These are phyloP conservation scores for Cryptococcus amylolentus DNA, from an alignment of 1,284 basidiomycete species.

Conservation along the genomic window DNA sequence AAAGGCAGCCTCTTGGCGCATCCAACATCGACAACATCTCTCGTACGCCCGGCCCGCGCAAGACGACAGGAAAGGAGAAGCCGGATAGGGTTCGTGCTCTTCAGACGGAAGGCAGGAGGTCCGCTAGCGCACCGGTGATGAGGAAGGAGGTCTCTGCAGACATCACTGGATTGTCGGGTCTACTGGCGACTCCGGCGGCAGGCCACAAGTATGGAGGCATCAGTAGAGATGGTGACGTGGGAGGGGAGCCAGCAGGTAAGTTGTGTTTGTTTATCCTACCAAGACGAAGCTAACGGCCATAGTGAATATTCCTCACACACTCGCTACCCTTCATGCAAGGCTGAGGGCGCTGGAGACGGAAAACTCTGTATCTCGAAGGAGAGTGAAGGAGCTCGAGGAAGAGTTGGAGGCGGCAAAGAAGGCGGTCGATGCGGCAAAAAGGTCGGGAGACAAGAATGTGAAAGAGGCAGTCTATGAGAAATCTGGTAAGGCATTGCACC, in stretches of 20 bases:
- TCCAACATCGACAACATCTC: conserved; percentile 29
- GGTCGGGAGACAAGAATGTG: conserved; percentile 21
- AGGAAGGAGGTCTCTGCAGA: conserved; percentile 25
- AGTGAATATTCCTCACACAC: conserved; percentile 29
- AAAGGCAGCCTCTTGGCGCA: conserved; percentile 27
- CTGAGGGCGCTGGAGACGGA: conserved; percentile 63
- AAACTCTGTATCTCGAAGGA: conserved; percentile 68
- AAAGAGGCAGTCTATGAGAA: conserved; percentile 72
- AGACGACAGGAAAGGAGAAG: background rate
- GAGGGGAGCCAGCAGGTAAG: conserved; percentile 31
- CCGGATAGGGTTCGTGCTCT: conserved; percentile 9
- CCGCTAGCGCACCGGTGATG: conserved; percentile 22
- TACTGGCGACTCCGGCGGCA: conserved; percentile 47
- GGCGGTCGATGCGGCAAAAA: conserved; percentile 48
- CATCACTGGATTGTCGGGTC: conserved; percentile 45
- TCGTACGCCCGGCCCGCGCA: conserved; percentile 2
- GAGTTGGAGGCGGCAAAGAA: conserved; percentile 59
- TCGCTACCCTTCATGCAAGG: conserved; percentile 40
- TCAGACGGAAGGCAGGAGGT: conserved; percentile 13
- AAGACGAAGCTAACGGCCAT: background rate
- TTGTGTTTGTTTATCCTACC: background rate
- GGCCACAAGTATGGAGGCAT: conserved; percentile 32
- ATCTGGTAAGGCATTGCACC: conserved; percentile 59
- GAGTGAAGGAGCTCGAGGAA: conserved; percentile 74
- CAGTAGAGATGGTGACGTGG: conserved; percentile 36